A percentile compares a stretch with the other conserved stretches of the same genome.
Evolutionary conservation across 129 eudicot genomes (phyloP).

Genomic region (Mikania micrantha): DNA sequence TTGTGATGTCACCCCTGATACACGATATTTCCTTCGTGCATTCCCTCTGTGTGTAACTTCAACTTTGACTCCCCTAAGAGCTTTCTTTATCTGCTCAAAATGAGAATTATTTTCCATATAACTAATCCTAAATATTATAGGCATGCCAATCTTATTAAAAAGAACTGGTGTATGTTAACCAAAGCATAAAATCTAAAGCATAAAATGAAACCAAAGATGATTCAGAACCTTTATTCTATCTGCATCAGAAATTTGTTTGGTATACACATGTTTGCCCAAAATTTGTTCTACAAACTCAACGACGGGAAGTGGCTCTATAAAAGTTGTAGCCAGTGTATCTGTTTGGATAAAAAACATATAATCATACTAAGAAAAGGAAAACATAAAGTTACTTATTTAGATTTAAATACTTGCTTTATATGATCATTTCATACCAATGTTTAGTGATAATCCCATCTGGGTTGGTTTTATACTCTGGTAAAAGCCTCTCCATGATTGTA

Average conservation of each 20-base stretch:
- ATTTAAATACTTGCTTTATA: not conserved
- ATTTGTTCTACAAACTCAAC: conserved; percentile 70
- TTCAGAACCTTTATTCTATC: conserved; percentile 52
- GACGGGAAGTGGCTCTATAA: conserved; percentile 77
- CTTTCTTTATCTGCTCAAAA: conserved; percentile 59
- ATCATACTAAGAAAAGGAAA: not conserved
- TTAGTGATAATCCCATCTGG: conserved; percentile 83
- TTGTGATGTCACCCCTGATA: conserved; percentile 75
- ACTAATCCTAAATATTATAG: not conserved
- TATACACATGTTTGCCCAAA: conserved; percentile 54
- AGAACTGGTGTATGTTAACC: not conserved
- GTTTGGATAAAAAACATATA: conserved; percentile 6
- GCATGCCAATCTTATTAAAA: not conserved
- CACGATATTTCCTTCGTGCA: conserved; percentile 65
- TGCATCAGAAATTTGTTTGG: conserved; percentile 63
- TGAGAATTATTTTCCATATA: not conserved
- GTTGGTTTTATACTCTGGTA: conserved; percentile 83
- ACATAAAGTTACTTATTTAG: not conserved
- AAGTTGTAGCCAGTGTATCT: conserved; percentile 76
- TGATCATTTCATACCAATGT: conserved; percentile 47
- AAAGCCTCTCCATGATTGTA: conserved; percentile 82
- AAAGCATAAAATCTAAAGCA: too few species aligned
- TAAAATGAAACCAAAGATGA: not conserved
- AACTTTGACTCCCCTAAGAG: conserved; percentile 76
- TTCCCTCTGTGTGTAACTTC: conserved; percentile 79